phyloP scores from a whole-genome alignment of 805 yeast species.

The Teunomyces stri region DNA sequence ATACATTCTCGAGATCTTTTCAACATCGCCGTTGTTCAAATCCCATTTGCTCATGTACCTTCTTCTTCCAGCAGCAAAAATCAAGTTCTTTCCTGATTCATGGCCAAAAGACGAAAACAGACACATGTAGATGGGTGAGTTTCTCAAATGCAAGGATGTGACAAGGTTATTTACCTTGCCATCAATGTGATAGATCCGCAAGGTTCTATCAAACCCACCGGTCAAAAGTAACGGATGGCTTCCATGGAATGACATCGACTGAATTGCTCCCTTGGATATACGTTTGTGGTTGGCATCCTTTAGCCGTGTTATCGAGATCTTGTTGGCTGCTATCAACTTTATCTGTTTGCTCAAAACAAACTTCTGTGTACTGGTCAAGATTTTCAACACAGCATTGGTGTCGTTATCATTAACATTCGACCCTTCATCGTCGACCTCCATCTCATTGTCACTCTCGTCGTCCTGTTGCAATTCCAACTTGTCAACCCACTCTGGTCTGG shows the following conservation, averaged over 20 bases:
- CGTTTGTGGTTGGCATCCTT: conserved; percentile 80
- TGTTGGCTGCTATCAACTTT: conserved; percentile 64
- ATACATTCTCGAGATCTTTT: conserved; percentile 83
- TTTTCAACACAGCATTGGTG: conserved; percentile 30
- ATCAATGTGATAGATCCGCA: conserved; percentile 86
- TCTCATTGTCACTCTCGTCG: conserved; percentile 22
- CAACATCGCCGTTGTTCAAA: conserved; percentile 63
- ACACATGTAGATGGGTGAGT: conserved; percentile 79
- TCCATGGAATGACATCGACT: conserved; percentile 81
- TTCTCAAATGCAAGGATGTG: conserved; percentile 74
- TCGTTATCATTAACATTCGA: conserved; percentile 18
- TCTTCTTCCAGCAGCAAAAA: conserved; percentile 89
- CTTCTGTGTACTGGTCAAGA: conserved; percentile 32
- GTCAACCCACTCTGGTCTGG: conserved; percentile 80
- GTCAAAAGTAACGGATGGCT: conserved; percentile 78
- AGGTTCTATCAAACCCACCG: conserved; percentile 88
- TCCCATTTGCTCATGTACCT: conserved; percentile 92
- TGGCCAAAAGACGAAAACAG: conserved; percentile 46
- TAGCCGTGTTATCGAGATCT: conserved; percentile 73
- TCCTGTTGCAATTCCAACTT: conserved; percentile 35
- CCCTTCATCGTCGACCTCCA: conserved; percentile 17
- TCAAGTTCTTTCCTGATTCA: conserved; percentile 32
- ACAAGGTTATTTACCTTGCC: conserved; percentile 81
- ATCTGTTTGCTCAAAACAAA: conserved; percentile 44
- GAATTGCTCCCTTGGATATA: conserved; percentile 77